Evolutionary conservation across 2,329 filamentous ascomycete species (phyloP).

Genomic region (Talaromyces sp.): DNA sequence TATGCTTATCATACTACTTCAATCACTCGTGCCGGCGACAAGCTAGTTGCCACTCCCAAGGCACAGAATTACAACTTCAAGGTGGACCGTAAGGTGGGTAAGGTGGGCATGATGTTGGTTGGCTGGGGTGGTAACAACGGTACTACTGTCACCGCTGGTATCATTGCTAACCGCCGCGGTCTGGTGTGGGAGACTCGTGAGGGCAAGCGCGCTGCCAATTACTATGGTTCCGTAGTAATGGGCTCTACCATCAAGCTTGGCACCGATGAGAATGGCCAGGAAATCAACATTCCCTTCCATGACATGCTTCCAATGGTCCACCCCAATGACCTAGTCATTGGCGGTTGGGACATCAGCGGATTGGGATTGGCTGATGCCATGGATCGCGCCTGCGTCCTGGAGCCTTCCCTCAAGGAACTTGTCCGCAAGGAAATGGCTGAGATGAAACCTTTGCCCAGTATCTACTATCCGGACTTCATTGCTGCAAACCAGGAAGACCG

Average conservation of each 20-base stretch:
- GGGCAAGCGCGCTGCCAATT: constrained; percentile 79
- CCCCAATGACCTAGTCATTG: constrained; percentile 89
- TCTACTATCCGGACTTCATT: constrained; percentile 99
- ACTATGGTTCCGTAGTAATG: constrained; percentile 98
- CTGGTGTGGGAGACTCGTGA: constrained; percentile 93
- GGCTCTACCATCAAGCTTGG: constrained; percentile 95
- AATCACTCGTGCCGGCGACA: constrained; percentile 68
- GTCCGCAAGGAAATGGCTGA: constrained; percentile 89
- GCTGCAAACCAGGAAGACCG: constrained; percentile 96
- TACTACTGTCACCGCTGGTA: constrained; percentile 92
- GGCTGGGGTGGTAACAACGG: constrained; percentile 98
- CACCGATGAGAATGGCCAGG: constrained; percentile 75
- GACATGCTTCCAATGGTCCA: constrained; percentile 93
- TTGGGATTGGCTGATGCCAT: constrained; percentile 86
- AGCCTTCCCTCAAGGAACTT: constrained; percentile 84
- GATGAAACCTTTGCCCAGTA: constrained; percentile 84
- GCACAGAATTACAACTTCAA: constrained; percentile 96
- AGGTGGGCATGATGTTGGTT: constrained; percentile 94
- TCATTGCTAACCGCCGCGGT: constrained; percentile 85
- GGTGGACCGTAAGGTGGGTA: constrained; percentile 87
- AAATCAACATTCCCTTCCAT: constrained; percentile 95
- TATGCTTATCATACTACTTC: constrained; percentile 95
- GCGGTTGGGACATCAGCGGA: constrained; percentile 94
- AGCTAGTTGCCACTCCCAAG: constrained; percentile 76
- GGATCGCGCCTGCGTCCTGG: constrained; percentile 91